These are phyloP conservation scores for Hexamita inflata DNA, from an alignment of 208 protist species.

Conservation along the genomic window DNA sequence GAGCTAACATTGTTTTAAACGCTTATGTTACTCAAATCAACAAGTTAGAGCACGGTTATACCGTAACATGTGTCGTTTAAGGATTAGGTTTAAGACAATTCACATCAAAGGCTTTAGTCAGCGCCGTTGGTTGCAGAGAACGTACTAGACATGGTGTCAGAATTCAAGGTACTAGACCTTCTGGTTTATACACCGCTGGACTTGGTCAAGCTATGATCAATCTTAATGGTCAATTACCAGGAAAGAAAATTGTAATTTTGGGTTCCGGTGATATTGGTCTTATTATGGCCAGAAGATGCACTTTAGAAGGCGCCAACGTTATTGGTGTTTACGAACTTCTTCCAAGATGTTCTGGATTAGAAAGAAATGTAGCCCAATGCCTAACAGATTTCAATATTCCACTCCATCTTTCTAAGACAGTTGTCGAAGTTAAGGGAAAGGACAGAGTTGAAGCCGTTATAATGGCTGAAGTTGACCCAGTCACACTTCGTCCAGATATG, in stretches of 20 bases:
- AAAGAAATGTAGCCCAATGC: constrained; percentile 20
- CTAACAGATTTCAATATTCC: constrained; percentile 33
- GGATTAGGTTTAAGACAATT: background rate
- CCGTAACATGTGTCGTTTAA: background rate
- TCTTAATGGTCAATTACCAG: constrained; percentile 14
- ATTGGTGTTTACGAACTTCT: constrained; percentile 33
- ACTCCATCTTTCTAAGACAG: background rate
- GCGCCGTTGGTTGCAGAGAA: constrained; percentile 26
- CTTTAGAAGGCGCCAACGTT: constrained; percentile 30
- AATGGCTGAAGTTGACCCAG: constrained; percentile 23
- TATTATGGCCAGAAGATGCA: constrained; percentile 27
- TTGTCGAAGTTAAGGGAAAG: constrained; percentile 27
- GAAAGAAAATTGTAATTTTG: constrained; percentile 31
- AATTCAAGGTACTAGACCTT: constrained; percentile 26
- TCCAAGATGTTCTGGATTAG: background rate
- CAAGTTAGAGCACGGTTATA: background rate
- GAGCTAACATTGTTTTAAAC: constrained; percentile 6
- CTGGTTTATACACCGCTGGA: constrained; percentile 32
- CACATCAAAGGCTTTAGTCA: background rate
- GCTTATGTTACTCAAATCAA: constrained; percentile 16
- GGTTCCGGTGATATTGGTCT: constrained; percentile 36
- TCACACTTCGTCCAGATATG: constrained; percentile 7
- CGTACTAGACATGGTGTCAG: background rate
- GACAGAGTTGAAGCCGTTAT: background rate
- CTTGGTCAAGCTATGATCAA: constrained; percentile 27